phyloP scores from a whole-genome alignment of 2,329 filamentous ascomycete genomes.

The Ophiognomonia clavigignenti-juglandacearum region DNA sequence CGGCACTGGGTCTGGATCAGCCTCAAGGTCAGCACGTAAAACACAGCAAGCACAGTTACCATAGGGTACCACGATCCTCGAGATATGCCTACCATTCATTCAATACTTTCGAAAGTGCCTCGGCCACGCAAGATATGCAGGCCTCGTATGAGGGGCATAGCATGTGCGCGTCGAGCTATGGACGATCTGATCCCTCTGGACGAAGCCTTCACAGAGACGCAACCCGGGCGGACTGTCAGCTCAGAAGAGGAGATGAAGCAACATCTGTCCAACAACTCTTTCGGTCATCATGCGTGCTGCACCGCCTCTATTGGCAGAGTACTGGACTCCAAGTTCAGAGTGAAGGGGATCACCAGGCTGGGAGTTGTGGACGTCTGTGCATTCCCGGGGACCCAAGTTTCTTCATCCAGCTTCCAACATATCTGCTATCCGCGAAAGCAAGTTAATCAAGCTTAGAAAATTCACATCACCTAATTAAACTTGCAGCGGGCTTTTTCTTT shows the following conservation, averaged over 20 bases:
- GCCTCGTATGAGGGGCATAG: slow-evolving; percentile 52
- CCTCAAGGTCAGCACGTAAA: slow-evolving; percentile 60
- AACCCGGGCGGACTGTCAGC: slow-evolving; percentile 16
- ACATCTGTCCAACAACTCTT: slow-evolving; percentile 16
- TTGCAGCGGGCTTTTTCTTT: too few species aligned
- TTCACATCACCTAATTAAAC: too few species aligned
- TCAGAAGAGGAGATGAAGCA: slow-evolving; percentile 18
- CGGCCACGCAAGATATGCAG: slow-evolving; percentile 41
- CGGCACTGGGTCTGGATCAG: slow-evolving; percentile 41
- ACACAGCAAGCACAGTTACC: slow-evolving; percentile 55
- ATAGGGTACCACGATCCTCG: slow-evolving; percentile 58
- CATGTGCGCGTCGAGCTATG: slow-evolving; percentile 36
- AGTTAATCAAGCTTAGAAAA: slow-evolving; percentile 13
- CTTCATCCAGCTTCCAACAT: slow-evolving; percentile 43
- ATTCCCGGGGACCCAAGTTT: slow-evolving; percentile 42
- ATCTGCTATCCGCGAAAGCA: slow-evolving; percentile 31
- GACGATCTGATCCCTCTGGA: slow-evolving; percentile 9
- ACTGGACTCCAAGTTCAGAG: slow-evolving; percentile 47
- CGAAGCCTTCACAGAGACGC: slow-evolving; percentile 17
- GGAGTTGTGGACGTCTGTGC: slow-evolving; percentile 53
- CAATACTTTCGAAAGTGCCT: slow-evolving; percentile 53
- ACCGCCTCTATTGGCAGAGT: slow-evolving; percentile 34
- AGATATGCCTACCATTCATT: slow-evolving; percentile 59
- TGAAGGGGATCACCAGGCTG: slow-evolving; percentile 44
- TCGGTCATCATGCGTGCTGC: slow-evolving; percentile 18